phyloP scores from a whole-genome alignment of 805 yeast species.

The Tetrapisispora namnaoensis region DNA sequence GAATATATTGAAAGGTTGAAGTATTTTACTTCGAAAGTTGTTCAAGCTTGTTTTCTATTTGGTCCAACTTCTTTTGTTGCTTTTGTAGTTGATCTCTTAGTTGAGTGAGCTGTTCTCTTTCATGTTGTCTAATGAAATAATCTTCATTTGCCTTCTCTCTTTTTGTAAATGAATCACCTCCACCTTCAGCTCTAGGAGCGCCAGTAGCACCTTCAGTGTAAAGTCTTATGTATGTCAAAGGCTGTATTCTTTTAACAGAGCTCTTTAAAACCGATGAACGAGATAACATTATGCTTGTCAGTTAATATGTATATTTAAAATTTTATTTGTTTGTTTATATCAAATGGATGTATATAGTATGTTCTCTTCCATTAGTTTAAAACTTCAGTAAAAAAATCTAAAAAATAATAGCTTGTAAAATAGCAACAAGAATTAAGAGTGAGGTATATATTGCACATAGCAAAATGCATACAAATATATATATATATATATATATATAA shows the following conservation, averaged over 20 bases:
- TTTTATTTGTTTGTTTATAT: too few relatives aligned
- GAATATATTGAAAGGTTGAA: background rate
- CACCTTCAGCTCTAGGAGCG: constrained; percentile 37
- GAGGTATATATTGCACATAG: too few relatives aligned
- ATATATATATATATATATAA: too few relatives aligned
- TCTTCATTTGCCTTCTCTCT: constrained; percentile 93
- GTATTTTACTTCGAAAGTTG: constrained; percentile 12
- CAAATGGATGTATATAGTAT: too few relatives aligned
- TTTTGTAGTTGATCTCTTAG: constrained; percentile 68
- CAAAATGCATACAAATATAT: too few relatives aligned
- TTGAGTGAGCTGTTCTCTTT: constrained; percentile 73
- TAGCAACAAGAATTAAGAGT: too few relatives aligned
- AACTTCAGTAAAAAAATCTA: too few relatives aligned
- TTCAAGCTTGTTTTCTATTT: constrained; percentile 38
- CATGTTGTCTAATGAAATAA: constrained; percentile 75
- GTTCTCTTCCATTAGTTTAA: too few relatives aligned
- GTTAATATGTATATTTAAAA: background rate
- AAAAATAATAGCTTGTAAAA: too few relatives aligned
- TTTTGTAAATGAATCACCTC: constrained; percentile 58
- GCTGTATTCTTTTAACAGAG: background rate
- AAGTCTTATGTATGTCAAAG: constrained; percentile 13
- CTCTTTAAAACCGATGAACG: background rate
- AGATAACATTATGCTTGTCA: background rate
- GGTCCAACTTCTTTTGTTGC: constrained; percentile 54
- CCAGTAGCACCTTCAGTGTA: constrained; percentile 54